Evolutionary conservation across 805 yeast genomes (phyloP), one percentile per base, ranked within the genome.

Genomic region (Cyberlindnera misumaiensis): DNA sequence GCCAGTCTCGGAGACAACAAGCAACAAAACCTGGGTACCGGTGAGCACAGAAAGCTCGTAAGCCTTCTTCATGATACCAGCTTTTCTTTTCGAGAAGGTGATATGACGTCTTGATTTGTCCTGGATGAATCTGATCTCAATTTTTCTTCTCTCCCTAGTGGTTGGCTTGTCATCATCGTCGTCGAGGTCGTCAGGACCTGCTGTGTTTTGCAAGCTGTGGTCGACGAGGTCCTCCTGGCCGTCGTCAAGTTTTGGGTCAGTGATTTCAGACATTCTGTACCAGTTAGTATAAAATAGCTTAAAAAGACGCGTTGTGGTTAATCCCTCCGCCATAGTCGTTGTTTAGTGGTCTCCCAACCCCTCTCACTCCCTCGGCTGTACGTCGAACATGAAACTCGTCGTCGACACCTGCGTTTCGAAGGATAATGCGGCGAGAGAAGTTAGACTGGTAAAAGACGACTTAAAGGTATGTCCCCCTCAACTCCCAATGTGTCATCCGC

Each of bases 11-110:
- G 95, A 83, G 24, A 93, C 98, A 40, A 93, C 98, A 52, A 93
- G 75, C 43, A 93, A 70, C 47, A 93, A 73, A 22, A 93, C 97
- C 64, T 93, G 98, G 25, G 98, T 93, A 41, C 98, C 98, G 11
- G 98, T 93, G 53, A 93, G 73, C 38, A 93, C 97, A 15, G 95
- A 83, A 48, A 93, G 73, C 62, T 93, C 98, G 65, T 90, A 93
- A n/a, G 98, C 98, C 68, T 93, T 93, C 68, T 93, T 93, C 98
- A 93, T 93, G 56, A 93, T 90, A 52, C 98, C 98, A 33, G 96
- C 97, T 66, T 90, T 90, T 66, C 98, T 83, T 68, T 93, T 93
- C 38, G 97, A 87, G 57, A 93, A 93, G 24, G 98, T 93, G 53
- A 93, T 94, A 65, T 93, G 98, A 58, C 98, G 85, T 62, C 98